Conservation (phyloP, 345 rosid genomes). For the Brassica napus region DNA sequence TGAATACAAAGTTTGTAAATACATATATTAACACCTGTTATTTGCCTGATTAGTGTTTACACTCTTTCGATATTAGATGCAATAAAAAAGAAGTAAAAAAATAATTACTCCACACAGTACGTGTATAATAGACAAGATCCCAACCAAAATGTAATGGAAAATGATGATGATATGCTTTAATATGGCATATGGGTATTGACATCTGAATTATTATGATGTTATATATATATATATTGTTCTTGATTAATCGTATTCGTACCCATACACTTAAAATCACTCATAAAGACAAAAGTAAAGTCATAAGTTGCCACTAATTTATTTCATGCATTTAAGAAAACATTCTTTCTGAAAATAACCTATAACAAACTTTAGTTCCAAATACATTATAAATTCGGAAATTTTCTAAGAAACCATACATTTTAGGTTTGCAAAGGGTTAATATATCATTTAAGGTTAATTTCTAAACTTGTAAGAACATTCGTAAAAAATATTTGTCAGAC, state of each 20-base stretch:
- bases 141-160: constrained; percentile 23
- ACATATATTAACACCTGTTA: not conserved
- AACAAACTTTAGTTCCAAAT: not conserved
- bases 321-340: not conserved
- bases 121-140: constrained; percentile 31
- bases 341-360: not conserved
- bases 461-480: not conserved
- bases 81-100: not conserved
- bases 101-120: not conserved
- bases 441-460: not conserved
- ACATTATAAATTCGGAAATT: not conserved
- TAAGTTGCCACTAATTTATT: not conserved
- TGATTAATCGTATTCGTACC: not conserved
- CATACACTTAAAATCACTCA: not conserved
- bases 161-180: constrained; percentile 25
- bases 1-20: not conserved
- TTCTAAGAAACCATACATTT: not conserved
- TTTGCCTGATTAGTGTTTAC: not conserved
- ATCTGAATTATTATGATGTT: not conserved
- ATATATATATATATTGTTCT: too few species aligned
- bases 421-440: not conserved
- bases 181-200: constrained; percentile 22
- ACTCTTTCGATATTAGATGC: not conserved
- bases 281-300: not conserved
- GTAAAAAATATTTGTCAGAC: not conserved